Evolutionary conservation across 164 flowering plant genomes (phyloP), one percentile per base, ranked within the genome.

Genomic region (Umbilicus rupestris): DNA sequence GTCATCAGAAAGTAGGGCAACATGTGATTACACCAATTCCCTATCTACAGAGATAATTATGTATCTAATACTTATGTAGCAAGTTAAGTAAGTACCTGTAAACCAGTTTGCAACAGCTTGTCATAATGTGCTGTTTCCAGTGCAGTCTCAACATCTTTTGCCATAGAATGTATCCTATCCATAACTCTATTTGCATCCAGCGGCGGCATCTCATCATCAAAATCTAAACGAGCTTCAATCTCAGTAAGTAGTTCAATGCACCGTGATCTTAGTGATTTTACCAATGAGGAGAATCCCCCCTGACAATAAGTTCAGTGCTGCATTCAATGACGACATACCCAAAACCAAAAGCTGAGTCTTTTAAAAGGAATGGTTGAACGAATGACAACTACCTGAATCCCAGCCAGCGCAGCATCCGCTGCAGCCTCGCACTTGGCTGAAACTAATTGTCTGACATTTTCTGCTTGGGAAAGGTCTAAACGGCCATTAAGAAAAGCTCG

Each of bases 401-500:
- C 99, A 30, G 93, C 89, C 64, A 91, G 71, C 72, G 96, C 99
- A 71, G 96, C 82, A 84, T 94, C 97, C 9, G 96, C 96, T 31
- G 96, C 96, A 68, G 87, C 95, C 64, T 74, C 74, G 37, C 96
- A 89, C 74, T 84, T 94, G 49, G 99, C 88, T 47, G 96, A 81
- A 67, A 95, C 72, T 55, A 95, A 78, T 39, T 82, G 88, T 62
- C 74, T 90, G 73, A 91, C 84, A 75, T 84, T 85, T 82, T 94
- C 99, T 55, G 97, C 99, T 80, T 94, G 97, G 57, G 96, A 80
- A 35, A 94, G 96, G 75, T 94, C 97, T 65, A 94, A 78, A 2
- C 99, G 95, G n/a, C 99, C 99, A 84, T 94, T 91, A 20, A 94
- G 74, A 73, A 89, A 94, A 24, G 99, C 99, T 63, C 97, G 89